These are phyloP conservation scores for Heterobasidion annosum DNA, from an alignment of 1,284 basidiomycete genomes.

Conservation along the genomic window DNA sequence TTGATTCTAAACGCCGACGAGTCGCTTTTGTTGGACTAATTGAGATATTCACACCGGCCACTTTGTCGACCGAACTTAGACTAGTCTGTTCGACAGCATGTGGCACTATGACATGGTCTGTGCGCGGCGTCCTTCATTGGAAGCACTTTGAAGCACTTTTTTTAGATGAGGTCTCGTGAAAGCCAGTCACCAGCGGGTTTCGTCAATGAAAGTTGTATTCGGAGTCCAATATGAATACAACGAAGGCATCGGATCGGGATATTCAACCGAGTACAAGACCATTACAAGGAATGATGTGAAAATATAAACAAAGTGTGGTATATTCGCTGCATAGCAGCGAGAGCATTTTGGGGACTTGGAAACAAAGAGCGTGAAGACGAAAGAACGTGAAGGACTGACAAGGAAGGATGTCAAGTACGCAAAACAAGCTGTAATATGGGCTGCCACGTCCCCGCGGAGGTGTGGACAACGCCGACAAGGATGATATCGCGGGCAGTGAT, in stretches of 20 bases:
- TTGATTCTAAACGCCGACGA: slow-evolving; percentile 19
- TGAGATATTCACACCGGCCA: background rate
- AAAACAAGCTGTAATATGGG: slow-evolving; percentile 9
- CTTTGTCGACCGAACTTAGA: background rate
- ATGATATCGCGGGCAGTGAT: slow-evolving; percentile 8
- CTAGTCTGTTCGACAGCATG: background rate
- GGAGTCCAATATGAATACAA: too few species aligned
- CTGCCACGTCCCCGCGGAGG: slow-evolving; percentile 12
- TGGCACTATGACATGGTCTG: background rate
- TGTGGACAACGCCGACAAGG: slow-evolving; percentile 10
- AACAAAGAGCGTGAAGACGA: background rate
- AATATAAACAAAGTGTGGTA: background rate
- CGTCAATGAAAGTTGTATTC: too few species aligned
- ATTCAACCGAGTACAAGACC: too few species aligned
- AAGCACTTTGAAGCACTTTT: too few species aligned
- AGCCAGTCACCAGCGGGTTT: too few species aligned
- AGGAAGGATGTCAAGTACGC: background rate
- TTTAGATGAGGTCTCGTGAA: too few species aligned
- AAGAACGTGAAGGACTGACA: background rate
- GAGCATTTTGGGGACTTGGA: background rate
- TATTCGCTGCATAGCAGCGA: background rate
- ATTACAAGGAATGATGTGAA: too few species aligned
- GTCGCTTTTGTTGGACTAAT: background rate
- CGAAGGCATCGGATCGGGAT: too few species aligned
- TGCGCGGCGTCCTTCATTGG: background rate